A percentile compares a stretch with the other conserved stretches of the same genome.
Conservation (phyloP, 495 filamentous ascomycete genomes). For the Aspergillus panamensis region DNA sequence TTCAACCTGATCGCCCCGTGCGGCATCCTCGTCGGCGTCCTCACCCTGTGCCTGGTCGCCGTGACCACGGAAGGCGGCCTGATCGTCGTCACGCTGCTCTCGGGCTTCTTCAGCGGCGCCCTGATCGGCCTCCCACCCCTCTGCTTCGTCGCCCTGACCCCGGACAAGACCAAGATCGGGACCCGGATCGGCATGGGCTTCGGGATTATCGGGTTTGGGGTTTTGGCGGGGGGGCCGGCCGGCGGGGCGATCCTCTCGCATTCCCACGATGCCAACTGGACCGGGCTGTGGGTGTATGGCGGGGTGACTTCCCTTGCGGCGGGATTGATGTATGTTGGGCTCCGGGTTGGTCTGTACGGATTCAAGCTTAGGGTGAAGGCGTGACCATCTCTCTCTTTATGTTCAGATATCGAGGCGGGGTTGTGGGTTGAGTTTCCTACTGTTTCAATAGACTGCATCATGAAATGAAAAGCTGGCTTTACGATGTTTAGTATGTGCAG, state of each 20-base stretch:
- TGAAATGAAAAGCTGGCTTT: too few relatives aligned
- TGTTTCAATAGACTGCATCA: too few relatives aligned
- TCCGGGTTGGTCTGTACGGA: neutral
- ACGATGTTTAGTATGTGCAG: too few relatives aligned
- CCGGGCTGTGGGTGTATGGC: slow-evolving; percentile 7
- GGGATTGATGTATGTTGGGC: neutral
- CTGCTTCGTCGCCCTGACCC: slow-evolving; percentile 26
- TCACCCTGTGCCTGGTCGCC: slow-evolving; percentile 66
- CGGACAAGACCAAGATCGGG: slow-evolving; percentile 12
- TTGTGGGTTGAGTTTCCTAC: too few relatives aligned
- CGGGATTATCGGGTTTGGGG: slow-evolving; percentile 6
- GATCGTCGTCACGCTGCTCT: slow-evolving; percentile 30
- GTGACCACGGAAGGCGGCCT: slow-evolving; percentile 36
- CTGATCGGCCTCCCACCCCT: slow-evolving; percentile 34
- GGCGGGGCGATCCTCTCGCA: slow-evolving; percentile 4
- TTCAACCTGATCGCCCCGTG: slow-evolving; percentile 71
- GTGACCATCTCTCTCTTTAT: too few relatives aligned
- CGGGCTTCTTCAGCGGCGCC: slow-evolving; percentile 38
- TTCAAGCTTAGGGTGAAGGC: neutral
- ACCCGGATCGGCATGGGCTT: slow-evolving; percentile 13
- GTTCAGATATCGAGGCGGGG: too few relatives aligned
- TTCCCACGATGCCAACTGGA: neutral
- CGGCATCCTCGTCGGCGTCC: slow-evolving; percentile 53
- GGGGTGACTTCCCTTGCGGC: neutral
- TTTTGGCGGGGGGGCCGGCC: slow-evolving; percentile 1